Evolutionary conservation across 2,329 filamentous ascomycete genomes (phyloP), one percentile per base, ranked within the genome.

Genomic region (Ophiocordyceps camponoti-floridani): DNA sequence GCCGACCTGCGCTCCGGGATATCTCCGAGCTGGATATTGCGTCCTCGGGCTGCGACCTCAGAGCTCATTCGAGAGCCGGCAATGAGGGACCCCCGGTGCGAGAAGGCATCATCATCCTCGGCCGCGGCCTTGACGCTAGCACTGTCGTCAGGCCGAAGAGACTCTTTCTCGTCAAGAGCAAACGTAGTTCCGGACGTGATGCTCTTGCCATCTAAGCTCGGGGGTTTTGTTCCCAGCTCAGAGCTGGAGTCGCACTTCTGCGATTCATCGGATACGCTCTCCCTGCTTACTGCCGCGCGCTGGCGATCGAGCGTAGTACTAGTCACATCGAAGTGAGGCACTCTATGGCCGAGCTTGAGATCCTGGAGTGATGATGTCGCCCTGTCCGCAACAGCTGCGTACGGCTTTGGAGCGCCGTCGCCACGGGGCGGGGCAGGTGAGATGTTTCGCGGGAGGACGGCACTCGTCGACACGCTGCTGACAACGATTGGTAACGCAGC

Each of bases 151-250:
- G 89, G 89, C 12, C 88, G 81, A 45, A 95, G 70, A 6, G 88
- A 95, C 59, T 95, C 89, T 60, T 95, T 95, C 62, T 96, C 89
- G 55, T 96, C 89, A 57, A 95, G 69, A n/a, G 85, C 87, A 63
- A 94, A 95, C 0, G 89, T 95, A 4, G 86, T 94, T 14, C 85
- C 86, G 26, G 89, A 96, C 4, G 86, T 86, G 54, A 93, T 84
- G 59, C 88, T 95, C 65, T 95, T 95, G 43, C 84, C 87, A 59
- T 95, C 89, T 38, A 94, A 70, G 57, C 87, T 95, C 33, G 85
- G 82, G 44, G 85, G 84, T 62, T 95, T 95, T 3, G 80, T 87
- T 37, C 70, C 76, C 27, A 79, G 62, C 46, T 81, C 77, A 3
- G 76, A 81, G 52, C 64, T 73, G 2, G 76, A 80, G 56, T 81